These are phyloP conservation scores for Polytolypa hystricis DNA, from an alignment of 2,329 filamentous ascomycete species.

Conservation along the genomic window DNA sequence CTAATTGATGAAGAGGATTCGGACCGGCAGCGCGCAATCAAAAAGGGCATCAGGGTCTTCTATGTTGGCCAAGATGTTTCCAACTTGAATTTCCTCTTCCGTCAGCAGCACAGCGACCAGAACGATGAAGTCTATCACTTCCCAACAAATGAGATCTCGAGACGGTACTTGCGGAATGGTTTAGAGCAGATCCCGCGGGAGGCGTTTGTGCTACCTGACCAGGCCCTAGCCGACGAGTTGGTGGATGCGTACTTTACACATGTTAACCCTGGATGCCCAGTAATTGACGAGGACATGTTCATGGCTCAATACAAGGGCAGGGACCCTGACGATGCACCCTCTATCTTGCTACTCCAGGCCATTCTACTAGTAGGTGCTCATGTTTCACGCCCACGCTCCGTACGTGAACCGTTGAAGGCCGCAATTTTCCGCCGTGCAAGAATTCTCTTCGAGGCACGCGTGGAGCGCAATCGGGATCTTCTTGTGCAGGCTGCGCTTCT, in stretches of 20 bases:
- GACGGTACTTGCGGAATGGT: slow-evolving; percentile 31
- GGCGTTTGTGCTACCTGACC: slow-evolving; percentile 40
- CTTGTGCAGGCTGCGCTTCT: slow-evolving; percentile 46
- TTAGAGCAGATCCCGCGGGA: slow-evolving; percentile 38
- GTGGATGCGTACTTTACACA: slow-evolving; percentile 41
- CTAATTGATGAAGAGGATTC: slow-evolving; percentile 40
- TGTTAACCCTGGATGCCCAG: slow-evolving; percentile 42
- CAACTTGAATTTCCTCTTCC: slow-evolving; percentile 45
- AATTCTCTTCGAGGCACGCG: slow-evolving; percentile 41
- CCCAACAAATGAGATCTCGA: slow-evolving; percentile 34
- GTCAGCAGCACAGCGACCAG: slow-evolving; percentile 35
- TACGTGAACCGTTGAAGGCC: slow-evolving; percentile 36
- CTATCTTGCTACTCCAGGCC: slow-evolving; percentile 40
- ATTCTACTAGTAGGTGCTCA: slow-evolving; percentile 44
- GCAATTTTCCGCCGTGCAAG: slow-evolving; percentile 44
- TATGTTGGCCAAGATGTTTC: slow-evolving; percentile 47
- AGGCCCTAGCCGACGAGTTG: slow-evolving; percentile 38
- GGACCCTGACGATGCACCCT: slow-evolving; percentile 35
- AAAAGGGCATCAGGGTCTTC: slow-evolving; percentile 38
- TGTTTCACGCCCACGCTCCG: slow-evolving; percentile 31
- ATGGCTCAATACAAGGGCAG: slow-evolving; percentile 39
- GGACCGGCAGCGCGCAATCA: slow-evolving; percentile 34
- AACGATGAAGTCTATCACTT: slow-evolving; percentile 35
- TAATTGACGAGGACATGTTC: slow-evolving; percentile 42
- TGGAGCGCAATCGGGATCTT: slow-evolving; percentile 43